Evolutionary conservation across 495 filamentous ascomycete species (phyloP).

Genomic region (Penicillium longicatenatum): DNA sequence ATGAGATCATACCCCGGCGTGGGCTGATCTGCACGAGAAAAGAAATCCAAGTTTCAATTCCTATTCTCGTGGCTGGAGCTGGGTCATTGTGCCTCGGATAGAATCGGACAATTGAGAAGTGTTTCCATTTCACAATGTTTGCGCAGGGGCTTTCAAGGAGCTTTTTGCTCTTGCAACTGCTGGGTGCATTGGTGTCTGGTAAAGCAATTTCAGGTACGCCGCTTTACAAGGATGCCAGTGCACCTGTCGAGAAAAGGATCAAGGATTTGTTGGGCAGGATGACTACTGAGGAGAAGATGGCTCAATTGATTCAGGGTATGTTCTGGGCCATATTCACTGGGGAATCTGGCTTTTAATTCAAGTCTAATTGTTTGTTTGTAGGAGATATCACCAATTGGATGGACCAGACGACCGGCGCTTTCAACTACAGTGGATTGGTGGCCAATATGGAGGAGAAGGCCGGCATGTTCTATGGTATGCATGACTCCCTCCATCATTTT

Average conservation of each 20-base stretch:
- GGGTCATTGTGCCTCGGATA: not conserved
- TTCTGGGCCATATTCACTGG: not conserved
- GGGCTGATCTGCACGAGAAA: not conserved
- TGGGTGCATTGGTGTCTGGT: constrained; percentile 23
- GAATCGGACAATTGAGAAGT: not conserved
- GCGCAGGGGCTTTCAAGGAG: constrained; percentile 28
- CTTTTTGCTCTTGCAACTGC: constrained; percentile 35
- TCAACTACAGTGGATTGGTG: constrained; percentile 65
- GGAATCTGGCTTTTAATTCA: not conserved
- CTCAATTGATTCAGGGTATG: constrained; percentile 63
- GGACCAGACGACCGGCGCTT: constrained; percentile 54
- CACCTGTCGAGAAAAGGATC: constrained; percentile 61
- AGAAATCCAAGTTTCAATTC: not conserved
- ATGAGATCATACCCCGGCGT: not conserved
- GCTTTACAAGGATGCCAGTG: constrained; percentile 63
- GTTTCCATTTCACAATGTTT: constrained; percentile 21
- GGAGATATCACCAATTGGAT: constrained; percentile 73
- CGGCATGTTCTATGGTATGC: constrained; percentile 61
- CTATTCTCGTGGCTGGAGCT: not conserved
- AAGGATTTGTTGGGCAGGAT: constrained; percentile 65
- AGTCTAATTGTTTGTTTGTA: constrained; percentile 17
- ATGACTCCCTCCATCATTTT: not conserved
- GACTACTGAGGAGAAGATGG: constrained; percentile 69
- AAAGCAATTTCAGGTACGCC: constrained; percentile 19
- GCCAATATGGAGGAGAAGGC: constrained; percentile 64